Percentiles rank a stretch among this genome's conserved stretches.
Conservation (phyloP, 805 yeast species). For the Suhomyces emberorum region DNA sequence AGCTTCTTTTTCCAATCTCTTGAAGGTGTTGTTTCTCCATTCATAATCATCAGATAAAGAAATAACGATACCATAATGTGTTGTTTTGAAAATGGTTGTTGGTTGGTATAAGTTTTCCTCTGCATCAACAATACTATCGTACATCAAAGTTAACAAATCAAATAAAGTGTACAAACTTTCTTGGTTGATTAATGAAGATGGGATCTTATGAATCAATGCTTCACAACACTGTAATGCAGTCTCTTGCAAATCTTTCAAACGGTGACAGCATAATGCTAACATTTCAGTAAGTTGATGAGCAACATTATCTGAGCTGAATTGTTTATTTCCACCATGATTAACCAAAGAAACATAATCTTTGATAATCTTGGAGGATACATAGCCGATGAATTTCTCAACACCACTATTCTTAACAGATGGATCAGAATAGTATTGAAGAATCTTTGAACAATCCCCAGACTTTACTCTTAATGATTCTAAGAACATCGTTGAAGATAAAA, state of each 20-base stretch:
- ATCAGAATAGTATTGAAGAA: constrained; percentile 78
- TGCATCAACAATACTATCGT: constrained; percentile 78
- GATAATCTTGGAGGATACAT: constrained; percentile 58
- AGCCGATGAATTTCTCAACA: constrained; percentile 64
- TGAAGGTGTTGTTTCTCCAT: constrained; percentile 71
- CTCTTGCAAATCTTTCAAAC: constrained; percentile 69
- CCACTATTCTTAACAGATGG: constrained; percentile 71
- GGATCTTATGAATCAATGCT: constrained; percentile 58
- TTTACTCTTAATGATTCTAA: constrained; percentile 77
- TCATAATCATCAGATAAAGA: constrained; percentile 69
- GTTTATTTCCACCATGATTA: constrained; percentile 50
- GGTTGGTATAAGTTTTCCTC: constrained; percentile 86
- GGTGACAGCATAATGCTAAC: constrained; percentile 71
- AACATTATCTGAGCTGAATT: constrained; percentile 52
- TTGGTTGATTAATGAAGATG: constrained; percentile 76
- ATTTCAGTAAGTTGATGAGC: constrained; percentile 70
- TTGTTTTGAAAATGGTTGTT: constrained; percentile 55
- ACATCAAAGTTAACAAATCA: constrained; percentile 74
- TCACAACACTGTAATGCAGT: constrained; percentile 80
- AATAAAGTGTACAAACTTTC: constrained; percentile 71
- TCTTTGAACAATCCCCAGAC: constrained; percentile 78
- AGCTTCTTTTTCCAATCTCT: constrained; percentile 55
- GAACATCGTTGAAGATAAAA: constrained; percentile 75
- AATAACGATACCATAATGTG: constrained; percentile 45
- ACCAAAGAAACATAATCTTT: constrained; percentile 53